Evolutionary conservation across 2,329 filamentous ascomycete species (phyloP).

Genomic region (Fusarium virguliforme): DNA sequence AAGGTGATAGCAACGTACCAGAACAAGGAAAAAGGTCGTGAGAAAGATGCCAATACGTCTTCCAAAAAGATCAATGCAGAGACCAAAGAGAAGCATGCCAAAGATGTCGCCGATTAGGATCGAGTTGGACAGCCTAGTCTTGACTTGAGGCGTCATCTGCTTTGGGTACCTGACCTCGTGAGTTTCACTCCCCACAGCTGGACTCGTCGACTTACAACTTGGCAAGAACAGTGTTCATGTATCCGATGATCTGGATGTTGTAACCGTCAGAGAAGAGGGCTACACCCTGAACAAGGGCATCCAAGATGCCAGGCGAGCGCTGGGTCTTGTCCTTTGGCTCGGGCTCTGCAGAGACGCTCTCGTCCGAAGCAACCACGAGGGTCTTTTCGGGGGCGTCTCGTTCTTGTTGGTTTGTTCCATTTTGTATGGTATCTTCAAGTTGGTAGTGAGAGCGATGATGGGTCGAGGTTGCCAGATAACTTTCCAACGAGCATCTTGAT

Average conservation of each 20-base stretch:
- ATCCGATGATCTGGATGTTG: conserved; percentile 22
- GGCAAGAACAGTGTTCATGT: conserved; percentile 18
- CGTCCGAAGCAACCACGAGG: conserved; percentile 13
- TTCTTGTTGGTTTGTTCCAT: conserved; percentile 6
- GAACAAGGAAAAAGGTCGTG: conserved; percentile 21
- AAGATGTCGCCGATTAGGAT: conserved; percentile 19
- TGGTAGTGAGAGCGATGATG: not conserved
- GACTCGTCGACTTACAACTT: not conserved
- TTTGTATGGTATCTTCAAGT: not conserved
- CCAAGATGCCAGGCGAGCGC: conserved; percentile 6
- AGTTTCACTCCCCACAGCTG: not conserved
- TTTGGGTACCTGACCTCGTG: conserved; percentile 8
- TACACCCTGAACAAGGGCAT: conserved; percentile 16
- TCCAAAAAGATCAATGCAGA: conserved; percentile 18
- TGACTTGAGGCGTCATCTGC: conserved; percentile 12
- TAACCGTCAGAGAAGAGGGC: conserved; percentile 19
- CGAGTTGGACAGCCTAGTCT: conserved; percentile 15
- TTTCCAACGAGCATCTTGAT: not conserved
- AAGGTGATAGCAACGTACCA: conserved; percentile 3
- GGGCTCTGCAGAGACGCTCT: conserved; percentile 11
- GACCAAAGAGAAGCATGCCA: conserved; percentile 18
- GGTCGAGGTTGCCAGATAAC: not conserved
- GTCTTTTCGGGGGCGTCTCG: conserved; percentile 10
- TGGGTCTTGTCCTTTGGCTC: not conserved
- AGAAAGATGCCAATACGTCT: conserved; percentile 16